phyloP scores from a whole-genome alignment of 2,329 filamentous ascomycete species.

The Pseudogymnoascus sp. region DNA sequence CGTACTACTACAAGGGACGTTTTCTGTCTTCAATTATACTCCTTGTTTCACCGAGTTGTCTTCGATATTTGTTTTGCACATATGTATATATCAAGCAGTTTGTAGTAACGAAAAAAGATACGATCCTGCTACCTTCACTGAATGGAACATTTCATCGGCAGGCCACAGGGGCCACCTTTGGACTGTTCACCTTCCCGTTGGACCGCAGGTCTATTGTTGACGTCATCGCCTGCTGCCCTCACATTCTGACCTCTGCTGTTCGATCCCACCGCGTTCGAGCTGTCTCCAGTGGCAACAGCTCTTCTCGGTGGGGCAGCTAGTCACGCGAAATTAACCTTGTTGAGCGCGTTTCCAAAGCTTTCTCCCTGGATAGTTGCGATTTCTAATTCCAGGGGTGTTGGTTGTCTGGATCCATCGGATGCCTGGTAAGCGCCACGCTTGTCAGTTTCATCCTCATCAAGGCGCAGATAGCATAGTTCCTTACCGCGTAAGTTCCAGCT shows the following conservation, averaged over 20 bases:
- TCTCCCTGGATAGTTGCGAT: slow-evolving; percentile 77
- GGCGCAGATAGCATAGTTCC: not conserved
- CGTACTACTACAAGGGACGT: not conserved
- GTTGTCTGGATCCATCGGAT: slow-evolving; percentile 75
- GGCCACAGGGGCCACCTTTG: not conserved
- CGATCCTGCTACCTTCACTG: not conserved
- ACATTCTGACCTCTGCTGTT: not conserved
- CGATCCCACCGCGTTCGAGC: not conserved
- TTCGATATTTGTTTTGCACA: not conserved
- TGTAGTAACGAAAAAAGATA: not conserved
- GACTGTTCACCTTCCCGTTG: not conserved
- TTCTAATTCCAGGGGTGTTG: slow-evolving; percentile 63
- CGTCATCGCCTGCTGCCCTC: not conserved
- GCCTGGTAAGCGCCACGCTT: not conserved
- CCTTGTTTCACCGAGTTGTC: not conserved
- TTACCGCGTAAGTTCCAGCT: slow-evolving; percentile 77
- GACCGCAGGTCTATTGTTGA: not conserved
- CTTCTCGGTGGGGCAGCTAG: not conserved
- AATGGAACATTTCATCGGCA: not conserved
- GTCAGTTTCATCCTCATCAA: not conserved
- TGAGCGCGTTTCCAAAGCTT: slow-evolving; percentile 68
- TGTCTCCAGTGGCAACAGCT: not conserved
- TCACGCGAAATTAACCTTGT: slow-evolving; percentile 43
- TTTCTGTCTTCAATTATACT: not conserved
- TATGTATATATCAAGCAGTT: not conserved